phyloP scores from a whole-genome alignment of 768 basidiomycete genomes.

The Lyophyllum semitale region DNA sequence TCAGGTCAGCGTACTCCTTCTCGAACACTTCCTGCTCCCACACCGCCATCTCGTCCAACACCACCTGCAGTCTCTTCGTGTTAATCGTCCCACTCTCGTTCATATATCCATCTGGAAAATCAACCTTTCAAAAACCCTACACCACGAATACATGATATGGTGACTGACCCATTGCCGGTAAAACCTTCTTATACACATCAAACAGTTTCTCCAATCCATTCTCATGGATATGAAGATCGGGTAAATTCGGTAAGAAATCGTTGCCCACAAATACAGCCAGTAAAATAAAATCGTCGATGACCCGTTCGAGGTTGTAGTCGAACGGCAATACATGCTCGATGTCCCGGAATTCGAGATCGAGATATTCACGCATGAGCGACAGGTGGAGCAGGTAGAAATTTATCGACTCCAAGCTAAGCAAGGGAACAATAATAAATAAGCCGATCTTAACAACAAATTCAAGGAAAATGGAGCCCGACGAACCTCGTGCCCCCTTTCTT shows the following conservation, averaged over 20 bases:
- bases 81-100: conserved; percentile 89
- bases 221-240: conserved; percentile 96
- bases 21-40: conserved; percentile 93
- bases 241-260: conserved; percentile 95
- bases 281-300: conserved; percentile 98
- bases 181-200: conserved; percentile 91
- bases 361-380: conserved; percentile 93
- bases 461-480: conserved; percentile 4
- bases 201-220: conserved; percentile 93
- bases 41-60: conserved; percentile 84
- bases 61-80: conserved; percentile 75
- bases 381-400: conserved; percentile 96
- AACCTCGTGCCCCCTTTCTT: conserved; percentile 67
- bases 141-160: not conserved
- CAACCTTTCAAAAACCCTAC: not conserved
- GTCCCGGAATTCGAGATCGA: conserved; percentile 90
- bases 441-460: not conserved
- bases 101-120: conserved; percentile 77
- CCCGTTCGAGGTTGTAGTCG: conserved; percentile 84
- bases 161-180: conserved; percentile 67
- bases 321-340: conserved; percentile 71
- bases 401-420: conserved; percentile 66
- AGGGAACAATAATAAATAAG: no score
- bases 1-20: conserved; percentile 85
- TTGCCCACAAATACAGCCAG: conserved; percentile 98